phyloP scores from a whole-genome alignment of 495 filamentous ascomycete genomes.

The Chaetomidium leptoderma region DNA sequence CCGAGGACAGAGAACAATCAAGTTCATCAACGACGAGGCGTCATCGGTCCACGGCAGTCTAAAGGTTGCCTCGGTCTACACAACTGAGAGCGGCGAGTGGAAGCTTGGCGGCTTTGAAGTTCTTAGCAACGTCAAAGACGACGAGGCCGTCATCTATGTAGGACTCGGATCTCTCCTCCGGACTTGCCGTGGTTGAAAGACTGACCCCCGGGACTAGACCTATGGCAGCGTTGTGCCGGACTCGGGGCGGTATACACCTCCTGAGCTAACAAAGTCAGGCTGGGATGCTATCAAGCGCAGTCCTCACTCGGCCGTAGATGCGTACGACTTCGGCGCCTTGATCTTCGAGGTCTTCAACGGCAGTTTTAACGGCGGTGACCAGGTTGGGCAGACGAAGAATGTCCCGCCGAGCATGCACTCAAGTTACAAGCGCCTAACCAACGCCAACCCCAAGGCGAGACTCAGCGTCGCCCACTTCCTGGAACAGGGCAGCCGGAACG shows the following conservation, averaged over 20 bases:
- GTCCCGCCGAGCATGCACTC: constrained; percentile 83
- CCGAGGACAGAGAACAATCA: constrained; percentile 68
- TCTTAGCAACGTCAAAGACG: constrained; percentile 90
- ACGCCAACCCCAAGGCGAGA: constrained; percentile 82
- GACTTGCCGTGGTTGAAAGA: background rate
- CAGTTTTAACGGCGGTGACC: constrained; percentile 62
- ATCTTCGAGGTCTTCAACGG: constrained; percentile 93
- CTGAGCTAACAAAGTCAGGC: constrained; percentile 77
- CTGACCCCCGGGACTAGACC: constrained; percentile 48
- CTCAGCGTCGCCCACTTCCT: constrained; percentile 81
- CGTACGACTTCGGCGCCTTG: constrained; percentile 78
- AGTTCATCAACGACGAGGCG: constrained; percentile 94
- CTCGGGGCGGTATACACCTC: constrained; percentile 72
- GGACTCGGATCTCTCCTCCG: background rate
- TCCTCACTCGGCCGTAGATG: constrained; percentile 75
- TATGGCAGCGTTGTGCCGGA: constrained; percentile 85
- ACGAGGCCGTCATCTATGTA: constrained; percentile 87
- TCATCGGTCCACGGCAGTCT: constrained; percentile 84
- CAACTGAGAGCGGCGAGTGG: constrained; percentile 95
- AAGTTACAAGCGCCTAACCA: constrained; percentile 80
- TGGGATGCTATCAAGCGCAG: constrained; percentile 86
- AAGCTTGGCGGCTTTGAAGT: constrained; percentile 92
- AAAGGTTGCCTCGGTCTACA: constrained; percentile 78
- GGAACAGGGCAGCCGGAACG: constrained; percentile 77
- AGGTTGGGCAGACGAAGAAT: constrained; percentile 76